Evolutionary conservation across 805 yeast species (phyloP).

Genomic region (Yarrowia sp.): DNA sequence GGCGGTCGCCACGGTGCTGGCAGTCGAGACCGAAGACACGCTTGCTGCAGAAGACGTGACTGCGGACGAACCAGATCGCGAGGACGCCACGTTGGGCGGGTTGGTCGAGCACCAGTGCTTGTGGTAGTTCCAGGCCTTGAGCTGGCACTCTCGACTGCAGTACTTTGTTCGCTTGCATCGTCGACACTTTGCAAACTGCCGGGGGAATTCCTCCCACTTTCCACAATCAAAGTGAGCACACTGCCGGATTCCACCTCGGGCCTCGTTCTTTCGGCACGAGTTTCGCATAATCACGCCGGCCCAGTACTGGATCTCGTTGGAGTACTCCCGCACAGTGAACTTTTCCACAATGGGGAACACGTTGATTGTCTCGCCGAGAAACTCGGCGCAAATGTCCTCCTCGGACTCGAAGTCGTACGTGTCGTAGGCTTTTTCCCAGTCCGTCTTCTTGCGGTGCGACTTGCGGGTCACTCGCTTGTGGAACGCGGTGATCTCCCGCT

Average conservation of each 20-base stretch:
- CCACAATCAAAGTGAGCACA: conserved; percentile 95
- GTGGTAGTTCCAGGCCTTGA: conserved; percentile 90
- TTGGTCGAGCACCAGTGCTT: conserved; percentile 79
- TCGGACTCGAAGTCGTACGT: conserved; percentile 49
- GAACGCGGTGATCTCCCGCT: conserved; percentile 31
- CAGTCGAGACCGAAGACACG: conserved; percentile 38
- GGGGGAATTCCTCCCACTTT: conserved; percentile 87
- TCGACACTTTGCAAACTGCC: conserved; percentile 94
- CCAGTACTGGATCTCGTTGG: conserved; percentile 91
- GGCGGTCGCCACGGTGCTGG: conserved; percentile 32
- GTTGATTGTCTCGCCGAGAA: conserved; percentile 57
- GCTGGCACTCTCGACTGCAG: conserved; percentile 91
- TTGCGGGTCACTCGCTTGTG: conserved; percentile 37
- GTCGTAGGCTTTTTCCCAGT: conserved; percentile 44
- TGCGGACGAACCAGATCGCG: conserved; percentile 33
- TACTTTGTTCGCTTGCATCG: conserved; percentile 94
- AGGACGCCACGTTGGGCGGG: conserved; percentile 32
- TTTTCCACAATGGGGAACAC: conserved; percentile 91
- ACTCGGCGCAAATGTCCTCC: conserved; percentile 55
- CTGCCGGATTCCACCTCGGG: conserved; percentile 87
- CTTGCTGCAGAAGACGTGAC: conserved; percentile 40
- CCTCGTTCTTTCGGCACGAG: conserved; percentile 89
- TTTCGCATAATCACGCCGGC: conserved; percentile 97
- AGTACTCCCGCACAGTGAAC: conserved; percentile 73
- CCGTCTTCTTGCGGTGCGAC: conserved; percentile 18